Percentiles rank a stretch among this genome's conserved stretches.
Evolutionary conservation across 2,329 filamentous ascomycete genomes (phyloP).

Genomic region (Calcarisporium arbuscula): DNA sequence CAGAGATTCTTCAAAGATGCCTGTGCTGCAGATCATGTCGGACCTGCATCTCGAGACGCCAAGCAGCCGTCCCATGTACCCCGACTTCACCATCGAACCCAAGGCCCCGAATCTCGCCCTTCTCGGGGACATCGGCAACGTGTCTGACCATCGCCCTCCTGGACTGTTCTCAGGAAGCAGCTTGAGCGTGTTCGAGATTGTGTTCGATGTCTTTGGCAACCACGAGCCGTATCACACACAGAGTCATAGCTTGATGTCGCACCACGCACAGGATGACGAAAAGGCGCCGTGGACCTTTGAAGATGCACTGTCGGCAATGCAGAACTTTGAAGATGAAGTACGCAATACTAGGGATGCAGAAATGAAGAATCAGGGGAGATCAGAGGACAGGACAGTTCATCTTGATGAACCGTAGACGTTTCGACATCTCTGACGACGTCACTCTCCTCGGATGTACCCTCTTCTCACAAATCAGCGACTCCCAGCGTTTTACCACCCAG

Average conservation of each 20-base stretch:
- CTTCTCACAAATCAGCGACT: slow-evolving; percentile 28
- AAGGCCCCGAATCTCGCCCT: slow-evolving; percentile 38
- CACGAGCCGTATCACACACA: not conserved
- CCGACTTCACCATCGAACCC: slow-evolving; percentile 33
- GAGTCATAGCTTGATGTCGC: not conserved
- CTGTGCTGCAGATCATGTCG: slow-evolving; percentile 10
- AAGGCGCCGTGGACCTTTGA: not conserved
- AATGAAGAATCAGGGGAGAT: slow-evolving; percentile 12
- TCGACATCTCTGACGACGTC: slow-evolving; percentile 27
- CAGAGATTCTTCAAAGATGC: no score
- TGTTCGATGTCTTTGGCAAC: slow-evolving; percentile 2
- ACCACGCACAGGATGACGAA: not conserved
- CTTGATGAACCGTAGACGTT: slow-evolving; percentile 31
- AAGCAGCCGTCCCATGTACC: slow-evolving; percentile 21
- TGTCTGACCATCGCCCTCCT: not conserved
- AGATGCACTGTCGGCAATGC: not conserved
- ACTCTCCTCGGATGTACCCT: slow-evolving; percentile 37
- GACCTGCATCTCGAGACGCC: slow-evolving; percentile 42
- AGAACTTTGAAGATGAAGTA: not conserved
- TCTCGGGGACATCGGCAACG: slow-evolving; percentile 40
- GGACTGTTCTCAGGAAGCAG: not conserved
- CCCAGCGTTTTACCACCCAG: slow-evolving; percentile 22
- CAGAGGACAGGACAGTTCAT: slow-evolving; percentile 23
- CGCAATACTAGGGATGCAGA: not conserved
- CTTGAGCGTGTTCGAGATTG: not conserved